Evolutionary conservation across 2,329 filamentous ascomycete species (phyloP), one percentile per base, ranked within the genome.

Genomic region (Aureobasidium sp.): DNA sequence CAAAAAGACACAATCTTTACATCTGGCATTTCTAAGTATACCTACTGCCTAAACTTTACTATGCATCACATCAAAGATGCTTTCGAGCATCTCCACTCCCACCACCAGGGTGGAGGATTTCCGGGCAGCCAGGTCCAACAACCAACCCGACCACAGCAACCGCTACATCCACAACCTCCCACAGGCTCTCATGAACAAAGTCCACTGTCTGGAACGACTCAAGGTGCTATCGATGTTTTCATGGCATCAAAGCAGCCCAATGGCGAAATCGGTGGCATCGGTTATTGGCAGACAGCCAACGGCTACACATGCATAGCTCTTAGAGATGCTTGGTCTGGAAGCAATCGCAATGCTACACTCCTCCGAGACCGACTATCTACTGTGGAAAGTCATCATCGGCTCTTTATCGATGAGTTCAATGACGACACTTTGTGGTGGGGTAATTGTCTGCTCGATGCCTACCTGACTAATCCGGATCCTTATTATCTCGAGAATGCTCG

Each of bases 281-380:
- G 69, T 12, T 71, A 69, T 64, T 71, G 69, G 69, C 69, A 70
- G 57, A 65, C 64, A 10, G 69, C 69, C 29, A 71, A 71, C 44
- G 69, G 64, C n/a, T 71, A 70, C 62, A 70, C 69, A 5, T 69
- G 68, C 17, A 68, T 70, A 29, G 67, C 67, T 27, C 66, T 70
- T 7, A 65, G 67, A 37, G 69, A 71, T 43, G 51, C 62, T 13
- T 69, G 66, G 65, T 67, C 68, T 3, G 63, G 60, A 36, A 65
- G 57, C 24, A 65, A 61, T 12, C 57, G 64, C 26, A 68, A 70
- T 52, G 68, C 67, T 53, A 55, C 63, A 12, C 32, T 37, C 5
- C 47, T 71, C 12, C 61, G 63, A 2, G 48, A 65, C 6, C 47
- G 61, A 10, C 43, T 70, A 0, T 62, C 41, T 26, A 65, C 62